A percentile compares a stretch with the other conserved stretches of the same genome.
phyloP scores from a whole-genome alignment of 2,329 filamentous ascomycete species.

The Grosmannia serpens region DNA sequence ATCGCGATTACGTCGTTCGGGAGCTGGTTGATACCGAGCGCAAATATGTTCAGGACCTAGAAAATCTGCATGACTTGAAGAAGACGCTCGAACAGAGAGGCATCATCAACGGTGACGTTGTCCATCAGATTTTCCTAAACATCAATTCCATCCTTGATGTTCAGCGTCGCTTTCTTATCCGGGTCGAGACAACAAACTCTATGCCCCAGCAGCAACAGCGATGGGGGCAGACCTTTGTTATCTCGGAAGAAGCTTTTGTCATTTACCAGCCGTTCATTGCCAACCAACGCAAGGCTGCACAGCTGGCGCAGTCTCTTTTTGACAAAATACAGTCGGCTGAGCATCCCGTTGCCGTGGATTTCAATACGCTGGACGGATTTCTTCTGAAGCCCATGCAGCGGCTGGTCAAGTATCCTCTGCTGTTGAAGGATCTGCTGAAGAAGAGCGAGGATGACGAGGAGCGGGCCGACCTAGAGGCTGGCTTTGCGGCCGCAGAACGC shows the following conservation, averaged over 20 bases:
- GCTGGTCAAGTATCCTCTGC: conserved; percentile 83
- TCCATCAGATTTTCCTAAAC: conserved; percentile 94
- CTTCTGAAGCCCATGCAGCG: conserved; percentile 94
- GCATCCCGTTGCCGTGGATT: conserved; percentile 72
- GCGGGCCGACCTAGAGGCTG: conserved; percentile 60
- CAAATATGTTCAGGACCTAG: conserved; percentile 94
- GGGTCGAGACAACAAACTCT: conserved; percentile 90
- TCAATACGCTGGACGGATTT: conserved; percentile 82
- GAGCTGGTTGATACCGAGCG: conserved; percentile 92
- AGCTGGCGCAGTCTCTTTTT: conserved; percentile 73
- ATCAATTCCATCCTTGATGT: conserved; percentile 92
- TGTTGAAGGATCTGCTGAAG: conserved; percentile 82
- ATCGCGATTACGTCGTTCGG: conserved; percentile 76
- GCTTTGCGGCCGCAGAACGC: conserved; percentile 71
- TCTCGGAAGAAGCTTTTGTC: conserved; percentile 76
- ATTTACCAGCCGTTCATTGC: conserved; percentile 97
- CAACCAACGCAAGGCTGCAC: conserved; percentile 84
- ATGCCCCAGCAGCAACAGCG: conserved; percentile 66
- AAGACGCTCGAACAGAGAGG: conserved; percentile 80
- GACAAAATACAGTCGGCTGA: conserved; percentile 71
- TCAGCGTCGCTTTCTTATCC: conserved; percentile 86
- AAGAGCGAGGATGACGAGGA: conserved; percentile 65
- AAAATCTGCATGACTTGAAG: conserved; percentile 87
- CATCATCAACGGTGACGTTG: conserved; percentile 74
- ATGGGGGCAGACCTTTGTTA: conserved; percentile 87